Percentiles rank a stretch among this genome's conserved stretches.
phyloP scores from a whole-genome alignment of 352 stramenopile genomes.

The Phytophthora palmivora region DNA sequence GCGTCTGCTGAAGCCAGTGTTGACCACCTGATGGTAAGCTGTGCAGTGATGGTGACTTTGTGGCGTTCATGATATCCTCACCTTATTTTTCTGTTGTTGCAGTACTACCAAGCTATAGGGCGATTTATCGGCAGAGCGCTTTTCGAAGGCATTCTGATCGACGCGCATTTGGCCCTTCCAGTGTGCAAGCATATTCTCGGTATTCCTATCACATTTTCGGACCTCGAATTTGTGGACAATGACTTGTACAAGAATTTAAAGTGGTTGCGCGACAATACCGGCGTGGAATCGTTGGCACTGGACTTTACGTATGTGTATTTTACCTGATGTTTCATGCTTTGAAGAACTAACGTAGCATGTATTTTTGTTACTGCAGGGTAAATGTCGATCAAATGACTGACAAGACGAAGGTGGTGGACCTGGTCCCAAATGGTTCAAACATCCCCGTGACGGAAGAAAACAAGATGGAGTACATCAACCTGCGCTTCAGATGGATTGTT shows the following conservation, averaged over 20 bases:
- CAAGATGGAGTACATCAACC: slow-evolving; percentile 97
- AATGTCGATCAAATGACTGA: slow-evolving; percentile 77
- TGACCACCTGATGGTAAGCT: slow-evolving; percentile 82
- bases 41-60: neutral
- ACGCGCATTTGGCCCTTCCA: slow-evolving; percentile 84
- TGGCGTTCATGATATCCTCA: slow-evolving; percentile 10
- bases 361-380: slow-evolving; percentile 47
- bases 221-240: slow-evolving; percentile 91
- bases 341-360: too few relatives aligned
- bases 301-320: slow-evolving; percentile 78
- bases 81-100: slow-evolving; percentile 10
- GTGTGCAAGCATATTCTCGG: slow-evolving; percentile 92
- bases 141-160: slow-evolving; percentile 89
- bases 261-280: slow-evolving; percentile 82
- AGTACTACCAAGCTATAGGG: slow-evolving; percentile 91
- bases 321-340: neutral
- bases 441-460: slow-evolving; percentile 97
- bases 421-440: slow-evolving; percentile 95
- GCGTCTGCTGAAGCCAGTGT: slow-evolving; percentile 83
- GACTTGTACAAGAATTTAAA: slow-evolving; percentile 89
- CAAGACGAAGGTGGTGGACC: slow-evolving; percentile 91
- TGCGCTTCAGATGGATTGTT: slow-evolving; percentile 90
- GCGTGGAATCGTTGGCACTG: slow-evolving; percentile 79
- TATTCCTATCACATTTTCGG: slow-evolving; percentile 90
- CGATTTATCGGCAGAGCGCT: slow-evolving; percentile 89